Base-by-base conservation (phyloP, 352 stramenopile genomes). In the Phytophthora foliorum region DNA sequence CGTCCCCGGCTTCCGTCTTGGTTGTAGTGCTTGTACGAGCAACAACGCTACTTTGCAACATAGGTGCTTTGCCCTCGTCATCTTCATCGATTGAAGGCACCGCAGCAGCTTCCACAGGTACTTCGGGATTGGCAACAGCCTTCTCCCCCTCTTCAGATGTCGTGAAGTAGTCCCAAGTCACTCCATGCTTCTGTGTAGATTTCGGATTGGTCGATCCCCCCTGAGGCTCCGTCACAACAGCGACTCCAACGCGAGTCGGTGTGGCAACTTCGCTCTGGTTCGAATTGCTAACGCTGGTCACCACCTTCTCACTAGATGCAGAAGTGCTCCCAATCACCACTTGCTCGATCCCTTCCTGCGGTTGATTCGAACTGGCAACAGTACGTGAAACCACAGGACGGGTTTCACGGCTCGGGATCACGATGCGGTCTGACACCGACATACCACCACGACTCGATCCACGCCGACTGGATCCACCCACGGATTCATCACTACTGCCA, bases 401-500 rank as follows among this genome's bases (percentile, higher is more conserved):
- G 13, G 34, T 62, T 27, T n/a, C 49, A 21, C 36, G 56, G 2
- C 38, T 31, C 14, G 59, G 66, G 42, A 63, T 63, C 29, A 71
- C 32, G 13, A 62, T 71, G 3, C 54, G 53, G 41, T 62, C 16
- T 0, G 55, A 50, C 11, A 61, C 55, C 1, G 41, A 63, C 34
- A 63, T 41, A 7, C 29, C 39, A 6, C 39, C 58, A 16, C 59
- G 36, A 50, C 10, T 41, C 3, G 48, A 55, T 10, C 21, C 36
- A 6, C 51, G 38, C 3, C 61, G 52, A 55, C 59, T 67, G 0
- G 65, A 72, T 2, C 51, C 59, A 36, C 51, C 49, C 3, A 63
- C 3, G 0, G 65, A 74, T 21, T 67, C 65, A 19, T 77, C 65
- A 21, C 63, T 60, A 48, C 63, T 74, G 14, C 16, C 29, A 39